Evolutionary conservation across 108 stramenopile genomes (phyloP), one percentile per base, ranked within the genome.

Genomic region (Conticribra weissflogii): DNA sequence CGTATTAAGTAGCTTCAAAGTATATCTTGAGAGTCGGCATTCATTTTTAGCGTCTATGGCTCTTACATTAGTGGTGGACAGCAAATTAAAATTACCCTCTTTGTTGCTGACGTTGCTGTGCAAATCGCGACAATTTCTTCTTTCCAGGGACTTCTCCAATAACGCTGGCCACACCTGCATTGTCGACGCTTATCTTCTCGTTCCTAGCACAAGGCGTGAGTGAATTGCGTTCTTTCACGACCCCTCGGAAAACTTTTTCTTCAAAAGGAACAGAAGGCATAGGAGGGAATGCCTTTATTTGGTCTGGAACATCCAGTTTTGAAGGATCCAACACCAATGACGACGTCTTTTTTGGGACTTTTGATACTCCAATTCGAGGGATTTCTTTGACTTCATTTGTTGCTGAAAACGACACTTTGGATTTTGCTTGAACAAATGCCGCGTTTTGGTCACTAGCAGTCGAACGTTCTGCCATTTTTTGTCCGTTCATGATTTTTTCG

Each of bases 51-150:
- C 18, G 16, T 55, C 44, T 34, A 12, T 63, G n/a, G n/a, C n/a
- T n/a, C n/a, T n/a, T n/a, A n/a, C n/a, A n/a, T n/a, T n/a, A n/a
- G n/a, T n/a, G n/a, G n/a, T n/a, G n/a, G n/a, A n/a, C n/a, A n/a
- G n/a, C n/a, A 5, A 41, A 41, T 41, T 41, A 41, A 41, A 41
- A 12, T 41, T 41, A 41, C 36, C 5, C 53, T 53, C 27, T 62
- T 53, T 50, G 45, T 47, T 80, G 51, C 23, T 59, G 55, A 27
- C 79, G 50, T 52, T 73, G 72, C 62, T 63, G 66, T 28, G 79
- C 72, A 72, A 80, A 80, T 0, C 79, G 66, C 34, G 79, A 80
- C 30, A 80, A 48, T 19, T 64, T 80, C 32, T 68, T 73, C 51
- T 56, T 54, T 19, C 48, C 52, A n/a, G 54, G 47, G 27, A 19